These are phyloP conservation scores for Lolium rigidum DNA, from an alignment of 176 grass and related monocot genomes.

Conservation along the genomic window DNA sequence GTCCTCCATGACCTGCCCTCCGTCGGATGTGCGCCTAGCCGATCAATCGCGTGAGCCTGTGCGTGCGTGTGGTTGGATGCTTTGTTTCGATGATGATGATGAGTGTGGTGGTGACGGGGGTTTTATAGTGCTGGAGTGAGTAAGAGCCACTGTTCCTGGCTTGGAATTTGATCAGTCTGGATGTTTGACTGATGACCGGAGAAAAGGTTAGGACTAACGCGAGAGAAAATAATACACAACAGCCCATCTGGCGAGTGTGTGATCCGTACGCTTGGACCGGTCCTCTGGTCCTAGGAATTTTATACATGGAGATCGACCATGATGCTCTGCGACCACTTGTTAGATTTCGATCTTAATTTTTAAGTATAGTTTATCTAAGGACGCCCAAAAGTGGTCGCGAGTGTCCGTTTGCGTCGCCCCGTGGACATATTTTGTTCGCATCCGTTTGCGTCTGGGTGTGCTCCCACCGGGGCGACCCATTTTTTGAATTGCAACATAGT, in stretches of 20 bases:
- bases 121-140: conserved; percentile 30
- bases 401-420: too few species aligned
- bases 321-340: background rate
- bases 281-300: too few species aligned
- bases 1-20: conserved; percentile 14
- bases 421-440: too few species aligned
- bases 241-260: background rate
- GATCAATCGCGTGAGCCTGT: background rate
- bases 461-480: too few species aligned
- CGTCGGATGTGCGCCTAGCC: too few species aligned
- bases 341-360: background rate
- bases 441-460: too few species aligned
- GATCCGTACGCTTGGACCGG: background rate
- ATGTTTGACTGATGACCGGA: conserved; percentile 47
- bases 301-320: background rate
- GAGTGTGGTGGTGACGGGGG: conserved; percentile 4
- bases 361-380: too few species aligned
- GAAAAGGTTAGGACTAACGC: conserved; percentile 27
- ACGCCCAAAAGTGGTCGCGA: too few species aligned
- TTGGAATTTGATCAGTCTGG: background rate
- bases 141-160: background rate
- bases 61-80: background rate
- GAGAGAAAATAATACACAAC: background rate
- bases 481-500: too few species aligned
- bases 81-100: background rate